These are phyloP conservation scores for Colletotrichum sp. DNA, from an alignment of 2,329 filamentous ascomycete species.

Conservation along the genomic window DNA sequence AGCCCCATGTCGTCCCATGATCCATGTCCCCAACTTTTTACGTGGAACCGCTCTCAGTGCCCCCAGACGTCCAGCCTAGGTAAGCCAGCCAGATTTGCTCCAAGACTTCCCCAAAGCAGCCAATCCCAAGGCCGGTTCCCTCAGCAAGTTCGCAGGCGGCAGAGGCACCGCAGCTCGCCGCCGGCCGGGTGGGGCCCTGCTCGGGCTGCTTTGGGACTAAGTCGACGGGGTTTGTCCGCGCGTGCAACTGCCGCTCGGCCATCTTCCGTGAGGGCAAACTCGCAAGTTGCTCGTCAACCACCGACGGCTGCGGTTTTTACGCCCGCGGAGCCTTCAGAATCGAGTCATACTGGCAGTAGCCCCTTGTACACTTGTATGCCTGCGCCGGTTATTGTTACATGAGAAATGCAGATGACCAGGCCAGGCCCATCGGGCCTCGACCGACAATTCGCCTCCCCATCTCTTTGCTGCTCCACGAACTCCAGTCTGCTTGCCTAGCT, in stretches of 20 bases:
- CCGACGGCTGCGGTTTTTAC: background rate
- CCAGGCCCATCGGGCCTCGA: constrained; percentile 9
- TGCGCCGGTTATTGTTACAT: background rate
- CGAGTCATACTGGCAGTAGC: constrained; percentile 5
- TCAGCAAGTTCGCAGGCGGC: background rate
- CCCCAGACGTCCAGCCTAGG: background rate
- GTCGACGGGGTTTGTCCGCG: constrained; percentile 7
- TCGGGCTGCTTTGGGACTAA: background rate
- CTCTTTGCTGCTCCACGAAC: background rate
- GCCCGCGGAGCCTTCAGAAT: constrained; percentile 2
- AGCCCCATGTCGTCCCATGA: background rate
- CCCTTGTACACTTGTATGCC: background rate
- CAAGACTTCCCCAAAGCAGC: background rate
- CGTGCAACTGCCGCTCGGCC: constrained; percentile 12
- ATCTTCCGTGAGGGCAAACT: constrained; percentile 10
- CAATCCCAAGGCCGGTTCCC: background rate
- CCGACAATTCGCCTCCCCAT: constrained; percentile 1
- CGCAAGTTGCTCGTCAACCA: background rate
- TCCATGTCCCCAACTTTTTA: background rate
- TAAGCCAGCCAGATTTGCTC: background rate
- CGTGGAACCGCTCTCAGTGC: background rate
- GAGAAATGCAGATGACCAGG: background rate
- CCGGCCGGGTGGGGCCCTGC: background rate
- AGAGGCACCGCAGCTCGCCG: constrained; percentile 1
- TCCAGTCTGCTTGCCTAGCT: background rate